Evolutionary conservation across 169 alveolate species (phyloP), one percentile per base, ranked within the genome.

Genomic region (Plasmodium sp.): DNA sequence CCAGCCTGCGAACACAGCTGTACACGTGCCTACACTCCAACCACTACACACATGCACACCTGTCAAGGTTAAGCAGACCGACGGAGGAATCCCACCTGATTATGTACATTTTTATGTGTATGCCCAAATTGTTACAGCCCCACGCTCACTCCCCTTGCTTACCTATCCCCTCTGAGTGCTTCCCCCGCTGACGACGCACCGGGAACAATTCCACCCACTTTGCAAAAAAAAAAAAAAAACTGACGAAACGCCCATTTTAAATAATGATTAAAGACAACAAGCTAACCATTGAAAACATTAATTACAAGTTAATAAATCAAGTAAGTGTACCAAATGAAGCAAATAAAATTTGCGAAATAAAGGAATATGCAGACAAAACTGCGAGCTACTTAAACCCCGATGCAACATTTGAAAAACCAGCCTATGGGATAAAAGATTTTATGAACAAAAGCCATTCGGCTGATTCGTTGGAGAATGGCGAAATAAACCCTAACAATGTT

Each of bases 181-280:
- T 62, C 36, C 31, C 77, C 36, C 36, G 41, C 77, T 67, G 77
- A 67, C 39, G 5, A n/a, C 39, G 77, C n/a, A 67, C n/a, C 39
- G n/a, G 77, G 27, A 67, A 27, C 36, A 0, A 67, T 39, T 34
- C 22, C 16, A 27, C 18, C 12, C 75, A 83, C 9, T 67, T 83
- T 31, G 1, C n/a, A 33, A 81, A 81, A 51, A 18, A 16, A 81
- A 51, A 31, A 34, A 27, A 48, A 33, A 81, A 56, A 12, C 18
- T 81, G 54, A 33, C 41, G 41, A 27, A 72, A n/a, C 67, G 27
- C 27, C 36, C 41, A 33, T 75, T 85, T 75, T 77, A 18, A 48
- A 85, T 85, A 85, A 85, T 85, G 93, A 85, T 85, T 67, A 85
- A 85, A 85, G 84, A 77, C 85, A 77, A 85, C 33, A 74, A 85